Evolutionary conservation across 352 stramenopile genomes (phyloP).

Genomic region (Phytophthora ohioensis): DNA sequence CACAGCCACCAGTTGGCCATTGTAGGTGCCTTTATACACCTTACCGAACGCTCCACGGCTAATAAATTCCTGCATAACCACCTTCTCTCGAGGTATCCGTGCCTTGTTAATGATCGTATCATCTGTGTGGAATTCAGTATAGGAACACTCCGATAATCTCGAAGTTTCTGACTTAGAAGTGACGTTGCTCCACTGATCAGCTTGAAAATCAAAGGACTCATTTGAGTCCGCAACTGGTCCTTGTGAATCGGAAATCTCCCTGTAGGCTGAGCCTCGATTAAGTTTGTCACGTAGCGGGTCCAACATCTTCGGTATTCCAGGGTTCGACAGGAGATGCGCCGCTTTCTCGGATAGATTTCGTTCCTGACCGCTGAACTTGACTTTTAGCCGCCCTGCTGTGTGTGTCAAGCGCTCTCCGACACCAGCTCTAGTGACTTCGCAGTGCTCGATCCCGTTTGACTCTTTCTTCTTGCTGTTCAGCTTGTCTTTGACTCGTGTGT

Average conservation of each 20-base stretch:
- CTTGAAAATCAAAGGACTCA: constrained; percentile 3
- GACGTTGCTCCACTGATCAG: background rate
- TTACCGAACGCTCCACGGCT: constrained; percentile 50
- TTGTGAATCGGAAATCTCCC: background rate
- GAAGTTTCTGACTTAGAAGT: constrained; percentile 24
- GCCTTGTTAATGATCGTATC: constrained; percentile 31
- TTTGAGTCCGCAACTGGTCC: background rate
- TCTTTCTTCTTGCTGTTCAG: constrained; percentile 28
- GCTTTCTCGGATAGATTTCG: constrained; percentile 28
- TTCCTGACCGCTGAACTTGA: constrained; percentile 24
- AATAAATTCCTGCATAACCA: constrained; percentile 35
- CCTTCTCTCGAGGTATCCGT: constrained; percentile 43
- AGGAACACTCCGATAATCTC: constrained; percentile 6
- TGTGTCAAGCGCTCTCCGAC: constrained; percentile 12
- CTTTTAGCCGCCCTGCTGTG: constrained; percentile 17
- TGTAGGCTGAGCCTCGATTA: constrained; percentile 5
- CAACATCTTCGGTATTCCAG: constrained; percentile 24
- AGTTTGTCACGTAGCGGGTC: constrained; percentile 16
- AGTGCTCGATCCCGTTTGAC: constrained; percentile 20
- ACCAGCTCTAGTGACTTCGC: constrained; percentile 9
- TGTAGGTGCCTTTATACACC: constrained; percentile 45
- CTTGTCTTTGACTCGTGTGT: constrained; percentile 13
- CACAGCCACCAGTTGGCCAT: constrained; percentile 41
- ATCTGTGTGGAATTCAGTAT: constrained; percentile 29
- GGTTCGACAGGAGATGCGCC: constrained; percentile 18